phyloP scores from a whole-genome alignment of 2,329 filamentous ascomycete species.

The Aspergillus unguis region DNA sequence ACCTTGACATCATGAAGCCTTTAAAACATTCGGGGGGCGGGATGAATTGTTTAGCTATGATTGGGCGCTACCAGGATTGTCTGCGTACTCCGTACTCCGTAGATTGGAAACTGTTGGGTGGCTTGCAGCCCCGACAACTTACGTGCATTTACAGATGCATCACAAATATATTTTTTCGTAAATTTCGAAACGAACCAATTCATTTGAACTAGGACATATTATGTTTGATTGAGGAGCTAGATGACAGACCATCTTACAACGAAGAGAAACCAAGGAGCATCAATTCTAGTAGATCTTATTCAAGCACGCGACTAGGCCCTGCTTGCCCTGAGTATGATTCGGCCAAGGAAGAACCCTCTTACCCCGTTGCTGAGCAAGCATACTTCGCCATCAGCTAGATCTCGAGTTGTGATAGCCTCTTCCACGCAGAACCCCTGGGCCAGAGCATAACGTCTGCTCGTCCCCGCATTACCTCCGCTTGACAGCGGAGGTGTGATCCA shows the following conservation, averaged over 20 bases:
- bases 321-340: slow-evolving; percentile 20
- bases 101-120: too few relatives aligned
- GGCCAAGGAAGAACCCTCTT: slow-evolving; percentile 64
- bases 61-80: too few relatives aligned
- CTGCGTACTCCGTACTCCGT: too few relatives aligned
- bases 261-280: too few relatives aligned
- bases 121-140: too few relatives aligned
- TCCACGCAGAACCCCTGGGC: slow-evolving; percentile 66
- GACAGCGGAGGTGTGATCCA: slow-evolving; percentile 82
- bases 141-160: too few relatives aligned
- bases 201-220: too few relatives aligned
- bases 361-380: slow-evolving; percentile 90
- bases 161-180: too few relatives aligned
- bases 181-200: too few relatives aligned
- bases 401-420: slow-evolving; percentile 56
- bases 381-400: slow-evolving; percentile 67
- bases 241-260: too few relatives aligned
- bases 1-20: background rate
- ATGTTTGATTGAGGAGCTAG: too few relatives aligned
- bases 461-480: slow-evolving; percentile 78
- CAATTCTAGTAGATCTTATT: too few relatives aligned
- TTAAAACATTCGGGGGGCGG: background rate
- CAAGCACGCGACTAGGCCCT: background rate
- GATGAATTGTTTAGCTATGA: background rate
- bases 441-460: slow-evolving; percentile 79